phyloP scores from a whole-genome alignment of 768 basidiomycete genomes.

The Xerocomus potaroensis region DNA sequence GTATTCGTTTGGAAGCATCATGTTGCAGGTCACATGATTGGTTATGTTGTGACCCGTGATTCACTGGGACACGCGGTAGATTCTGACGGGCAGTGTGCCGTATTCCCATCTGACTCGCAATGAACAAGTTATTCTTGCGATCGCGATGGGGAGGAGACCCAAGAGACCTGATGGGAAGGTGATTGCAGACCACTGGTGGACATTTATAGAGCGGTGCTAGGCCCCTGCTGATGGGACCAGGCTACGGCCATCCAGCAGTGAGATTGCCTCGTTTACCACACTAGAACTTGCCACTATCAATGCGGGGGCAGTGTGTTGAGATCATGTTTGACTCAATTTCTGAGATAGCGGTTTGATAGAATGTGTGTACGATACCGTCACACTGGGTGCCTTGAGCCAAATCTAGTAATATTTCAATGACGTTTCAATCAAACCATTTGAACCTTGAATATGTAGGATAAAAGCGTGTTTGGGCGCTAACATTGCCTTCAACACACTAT shows the following conservation, averaged over 20 bases:
- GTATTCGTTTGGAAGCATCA: conserved; percentile 10
- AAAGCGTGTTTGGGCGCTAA: too few relatives aligned
- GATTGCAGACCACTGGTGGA: not conserved
- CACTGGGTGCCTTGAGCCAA: too few relatives aligned
- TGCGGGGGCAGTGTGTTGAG: too few relatives aligned
- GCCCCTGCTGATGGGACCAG: not conserved
- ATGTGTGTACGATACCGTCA: too few relatives aligned
- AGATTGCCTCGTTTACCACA: not conserved
- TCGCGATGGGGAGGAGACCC: not conserved
- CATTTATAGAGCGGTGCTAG: not conserved
- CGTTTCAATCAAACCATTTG: too few relatives aligned
- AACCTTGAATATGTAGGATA: too few relatives aligned
- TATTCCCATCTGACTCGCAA: not conserved
- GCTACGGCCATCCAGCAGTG: not conserved
- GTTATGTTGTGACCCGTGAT: not conserved
- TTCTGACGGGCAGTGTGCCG: conserved; percentile 3
- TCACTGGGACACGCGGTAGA: not conserved
- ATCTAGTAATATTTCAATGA: too few relatives aligned
- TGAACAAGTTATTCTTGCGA: conserved; percentile 1
- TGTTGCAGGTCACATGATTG: conserved; percentile 8
- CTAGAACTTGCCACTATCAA: not conserved
- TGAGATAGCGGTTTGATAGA: too few relatives aligned
- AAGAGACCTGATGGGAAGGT: not conserved
- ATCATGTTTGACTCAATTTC: too few relatives aligned
- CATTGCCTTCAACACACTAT: too few relatives aligned